phyloP scores from a whole-genome alignment of 2,329 filamentous ascomycete genomes.

The Penicillium italicum region DNA sequence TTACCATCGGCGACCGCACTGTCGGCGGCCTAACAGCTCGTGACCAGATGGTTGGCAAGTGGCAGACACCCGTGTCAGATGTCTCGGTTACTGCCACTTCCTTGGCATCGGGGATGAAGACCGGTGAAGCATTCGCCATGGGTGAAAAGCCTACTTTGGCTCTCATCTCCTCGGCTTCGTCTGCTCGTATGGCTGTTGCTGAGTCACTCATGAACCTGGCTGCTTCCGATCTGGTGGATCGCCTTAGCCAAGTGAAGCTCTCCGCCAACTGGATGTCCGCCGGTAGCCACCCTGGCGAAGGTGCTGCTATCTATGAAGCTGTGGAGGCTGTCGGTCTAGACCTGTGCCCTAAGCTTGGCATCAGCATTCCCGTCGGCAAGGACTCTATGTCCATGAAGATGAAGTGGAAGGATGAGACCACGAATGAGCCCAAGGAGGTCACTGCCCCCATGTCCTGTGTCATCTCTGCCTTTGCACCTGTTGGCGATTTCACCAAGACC shows the following conservation, averaged over 20 bases:
- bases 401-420: slow-evolving; percentile 74
- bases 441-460: slow-evolving; percentile 88
- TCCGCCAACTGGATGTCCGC: slow-evolving; percentile 99
- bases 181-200: slow-evolving; percentile 92
- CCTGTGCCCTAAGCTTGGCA: slow-evolving; percentile 81
- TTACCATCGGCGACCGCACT: slow-evolving; percentile 90
- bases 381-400: slow-evolving; percentile 99
- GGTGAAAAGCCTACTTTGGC: slow-evolving; percentile 88
- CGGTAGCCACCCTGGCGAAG: slow-evolving; percentile 88
- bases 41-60: slow-evolving; percentile 94
- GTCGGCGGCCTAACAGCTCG: slow-evolving; percentile 84
- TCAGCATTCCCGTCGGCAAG: slow-evolving; percentile 94
- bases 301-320: slow-evolving; percentile 86
- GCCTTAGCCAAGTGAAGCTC: slow-evolving; percentile 74
- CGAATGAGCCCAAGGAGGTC: slow-evolving; percentile 71
- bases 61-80: slow-evolving; percentile 92
- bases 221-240: slow-evolving; percentile 69
- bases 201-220: slow-evolving; percentile 92
- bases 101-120: slow-evolving; percentile 66
- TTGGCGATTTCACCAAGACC: slow-evolving; percentile 76
- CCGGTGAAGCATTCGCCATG: slow-evolving; percentile 97
- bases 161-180: slow-evolving; percentile 83
- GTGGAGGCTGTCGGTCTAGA: slow-evolving; percentile 91
- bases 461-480: slow-evolving; percentile 84
- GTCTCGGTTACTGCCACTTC: slow-evolving; percentile 88